Percentiles rank a stretch among this genome's conserved stretches.
These are phyloP conservation scores for Croton setiger DNA, from an alignment of 441 rosid genomes.

Conservation along the genomic window DNA sequence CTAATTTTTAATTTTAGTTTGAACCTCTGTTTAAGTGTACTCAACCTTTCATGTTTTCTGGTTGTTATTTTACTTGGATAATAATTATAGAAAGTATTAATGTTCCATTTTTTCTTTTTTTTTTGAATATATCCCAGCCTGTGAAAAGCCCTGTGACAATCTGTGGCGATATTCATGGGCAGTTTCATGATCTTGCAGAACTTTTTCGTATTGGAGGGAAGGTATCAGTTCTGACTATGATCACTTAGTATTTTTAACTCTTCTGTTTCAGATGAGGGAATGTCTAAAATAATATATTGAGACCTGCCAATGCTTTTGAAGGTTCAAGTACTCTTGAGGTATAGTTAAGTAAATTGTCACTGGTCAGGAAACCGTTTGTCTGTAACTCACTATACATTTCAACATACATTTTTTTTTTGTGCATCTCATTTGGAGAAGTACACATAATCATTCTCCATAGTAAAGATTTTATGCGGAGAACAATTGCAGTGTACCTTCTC, in stretches of 20 bases:
- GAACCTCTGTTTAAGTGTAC: background rate
- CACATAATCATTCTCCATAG: background rate
- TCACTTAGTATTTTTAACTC: slow-evolving; percentile 19
- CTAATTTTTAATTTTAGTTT: background rate
- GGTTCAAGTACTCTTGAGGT: slow-evolving; percentile 31
- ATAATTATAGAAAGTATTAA: background rate
- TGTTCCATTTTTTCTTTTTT: slow-evolving; percentile 7
- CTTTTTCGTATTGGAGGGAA: slow-evolving; percentile 95
- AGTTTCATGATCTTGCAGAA: slow-evolving; percentile 95
- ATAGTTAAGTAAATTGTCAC: slow-evolving; percentile 24
- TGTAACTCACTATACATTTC: slow-evolving; percentile 4
- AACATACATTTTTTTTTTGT: background rate
- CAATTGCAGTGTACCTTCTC: background rate
- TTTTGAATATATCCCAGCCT: slow-evolving; percentile 48
- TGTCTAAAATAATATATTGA: slow-evolving; percentile 24
- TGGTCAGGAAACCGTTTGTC: slow-evolving; percentile 21
- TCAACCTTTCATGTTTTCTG: slow-evolving; percentile 1
- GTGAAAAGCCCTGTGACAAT: slow-evolving; percentile 94
- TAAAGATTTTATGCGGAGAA: background rate
- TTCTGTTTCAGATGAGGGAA: slow-evolving; percentile 24
- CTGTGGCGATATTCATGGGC: slow-evolving; percentile 93
- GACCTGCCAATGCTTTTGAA: slow-evolving; percentile 29
- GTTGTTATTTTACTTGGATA: slow-evolving; percentile 10
- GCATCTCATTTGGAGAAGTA: slow-evolving; percentile 5
- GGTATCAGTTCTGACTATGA: slow-evolving; percentile 43